Evolutionary conservation across 176 grass and related monocot genomes (phyloP).

Genomic region (Hordeum vulgare): MorexV3_pseudomolecules_assembly NC_058523.1:46297903-46298402

Average conservation of each 20-base stretch:
- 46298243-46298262: slow-evolving; percentile 37
- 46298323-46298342: not conserved
- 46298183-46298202: slow-evolving; percentile 85
- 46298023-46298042: slow-evolving; percentile 64
- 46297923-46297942: not conserved
- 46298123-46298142: not conserved
- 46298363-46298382: not conserved
- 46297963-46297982: not conserved
- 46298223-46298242: slow-evolving; percentile 79
- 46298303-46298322: slow-evolving; percentile 15
- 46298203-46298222: slow-evolving; percentile 83
- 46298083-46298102: not conserved
- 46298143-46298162: not conserved
- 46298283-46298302: slow-evolving; percentile 32
- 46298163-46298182: slow-evolving; percentile 83
- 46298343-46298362: not conserved
- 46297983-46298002: not conserved
- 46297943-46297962: not conserved
- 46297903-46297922: not conserved
- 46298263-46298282: slow-evolving; percentile 74
- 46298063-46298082: slow-evolving; percentile 83
- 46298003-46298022: slow-evolving; percentile 15
- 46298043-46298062: slow-evolving; percentile 94
- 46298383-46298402: not conserved
- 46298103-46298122: slow-evolving; percentile 10